These are phyloP conservation scores for Dendrobium officinale DNA, from an alignment of 106 monocot species.

Conservation along the genomic window DNA sequence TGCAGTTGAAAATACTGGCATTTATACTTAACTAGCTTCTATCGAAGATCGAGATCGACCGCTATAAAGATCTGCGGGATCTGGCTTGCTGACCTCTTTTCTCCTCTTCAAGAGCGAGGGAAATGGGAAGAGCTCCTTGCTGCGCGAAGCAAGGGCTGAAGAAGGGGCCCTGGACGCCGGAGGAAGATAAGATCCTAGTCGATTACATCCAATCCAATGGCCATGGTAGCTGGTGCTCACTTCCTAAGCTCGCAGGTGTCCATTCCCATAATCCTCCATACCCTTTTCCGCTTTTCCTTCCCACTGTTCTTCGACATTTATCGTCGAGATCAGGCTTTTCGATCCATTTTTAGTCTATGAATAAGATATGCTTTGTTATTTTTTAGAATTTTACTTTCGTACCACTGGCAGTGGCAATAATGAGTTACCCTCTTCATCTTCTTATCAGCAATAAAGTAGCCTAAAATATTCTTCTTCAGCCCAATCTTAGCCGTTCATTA, in stretches of 20 bases:
- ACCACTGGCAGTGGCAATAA: not conserved
- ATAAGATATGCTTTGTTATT: not conserved
- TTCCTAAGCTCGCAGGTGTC: slow-evolving; percentile 47
- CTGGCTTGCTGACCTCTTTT: not conserved
- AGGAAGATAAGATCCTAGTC: slow-evolving; percentile 51
- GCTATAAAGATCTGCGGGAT: slow-evolving; percentile 2
- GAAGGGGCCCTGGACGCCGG: slow-evolving; percentile 51
- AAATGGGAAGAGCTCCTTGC: slow-evolving; percentile 48
- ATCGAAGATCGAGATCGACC: not conserved
- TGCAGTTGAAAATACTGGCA: slow-evolving; percentile 1
- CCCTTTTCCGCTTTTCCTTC: not conserved
- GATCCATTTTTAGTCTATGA: not conserved
- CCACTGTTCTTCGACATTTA: not conserved
- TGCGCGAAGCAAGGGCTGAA: slow-evolving; percentile 51
- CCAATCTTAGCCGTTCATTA: not conserved
- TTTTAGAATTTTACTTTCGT: not conserved
- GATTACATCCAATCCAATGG: slow-evolving; percentile 47
- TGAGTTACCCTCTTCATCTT: not conserved
- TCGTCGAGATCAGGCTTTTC: not conserved
- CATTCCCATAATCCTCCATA: not conserved
- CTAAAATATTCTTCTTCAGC: not conserved
- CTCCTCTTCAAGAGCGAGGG: not conserved
- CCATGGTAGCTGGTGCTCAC: slow-evolving; percentile 52
- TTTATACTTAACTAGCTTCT: not conserved
- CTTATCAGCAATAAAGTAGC: not conserved